These are phyloP conservation scores for Bipolaris victoriae DNA, from an alignment of 2,329 filamentous ascomycete genomes.

Conservation along the genomic window DNA sequence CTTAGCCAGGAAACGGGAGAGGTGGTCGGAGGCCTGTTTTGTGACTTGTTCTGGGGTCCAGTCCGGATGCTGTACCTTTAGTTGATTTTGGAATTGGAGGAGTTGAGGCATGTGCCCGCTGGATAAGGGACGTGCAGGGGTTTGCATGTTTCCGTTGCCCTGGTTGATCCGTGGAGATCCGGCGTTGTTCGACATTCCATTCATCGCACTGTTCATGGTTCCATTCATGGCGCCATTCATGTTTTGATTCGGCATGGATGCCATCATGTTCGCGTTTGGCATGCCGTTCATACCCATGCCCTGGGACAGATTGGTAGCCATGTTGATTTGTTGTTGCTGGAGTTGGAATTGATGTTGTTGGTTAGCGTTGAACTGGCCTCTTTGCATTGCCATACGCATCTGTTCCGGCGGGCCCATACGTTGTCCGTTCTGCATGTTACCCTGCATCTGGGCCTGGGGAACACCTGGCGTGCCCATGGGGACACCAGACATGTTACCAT, in stretches of 20 bases:
- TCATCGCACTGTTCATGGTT: conserved; percentile 42
- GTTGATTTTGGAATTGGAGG: conserved; percentile 38
- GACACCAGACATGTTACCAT: conserved; percentile 58
- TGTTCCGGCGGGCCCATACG: conserved; percentile 59
- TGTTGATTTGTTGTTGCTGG: conserved; percentile 49
- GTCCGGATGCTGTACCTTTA: conserved; percentile 47
- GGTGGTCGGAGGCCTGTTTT: conserved; percentile 45
- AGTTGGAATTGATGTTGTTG: conserved; percentile 47
- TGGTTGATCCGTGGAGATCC: conserved; percentile 45
- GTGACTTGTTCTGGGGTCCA: conserved; percentile 44
- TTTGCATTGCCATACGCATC: conserved; percentile 49
- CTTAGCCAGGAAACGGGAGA: conserved; percentile 40
- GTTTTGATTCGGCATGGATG: conserved; percentile 39
- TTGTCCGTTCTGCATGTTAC: conserved; percentile 61
- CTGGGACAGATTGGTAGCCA: conserved; percentile 43
- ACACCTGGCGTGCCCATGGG: conserved; percentile 64
- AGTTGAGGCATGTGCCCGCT: conserved; percentile 46
- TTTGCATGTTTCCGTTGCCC: conserved; percentile 39
- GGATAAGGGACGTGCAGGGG: conserved; percentile 36
- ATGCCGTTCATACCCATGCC: conserved; percentile 44
- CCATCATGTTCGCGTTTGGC: conserved; percentile 46
- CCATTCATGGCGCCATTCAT: conserved; percentile 45
- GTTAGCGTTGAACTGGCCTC: conserved; percentile 41
- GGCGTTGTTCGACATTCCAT: conserved; percentile 44
- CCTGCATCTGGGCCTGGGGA: conserved; percentile 73